phyloP scores from a whole-genome alignment of 176 grass and related monocot species.

The Cenchrus americanus region DNA sequence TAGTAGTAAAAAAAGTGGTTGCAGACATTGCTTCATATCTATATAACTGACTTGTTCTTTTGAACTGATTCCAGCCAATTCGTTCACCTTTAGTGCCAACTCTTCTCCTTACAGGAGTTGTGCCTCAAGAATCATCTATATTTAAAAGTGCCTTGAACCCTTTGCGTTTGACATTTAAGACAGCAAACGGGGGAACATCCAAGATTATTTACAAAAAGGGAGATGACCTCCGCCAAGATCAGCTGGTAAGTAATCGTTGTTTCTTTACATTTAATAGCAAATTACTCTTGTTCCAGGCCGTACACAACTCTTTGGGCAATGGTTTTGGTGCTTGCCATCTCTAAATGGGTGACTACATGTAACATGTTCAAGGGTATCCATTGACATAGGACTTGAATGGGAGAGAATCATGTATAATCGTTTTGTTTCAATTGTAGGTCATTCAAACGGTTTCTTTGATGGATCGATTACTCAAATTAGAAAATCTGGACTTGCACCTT shows the following conservation, averaged over 20 bases:
- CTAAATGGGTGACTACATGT: background rate
- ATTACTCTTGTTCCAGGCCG: constrained; percentile 24
- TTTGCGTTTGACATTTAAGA: constrained; percentile 84
- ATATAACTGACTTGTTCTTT: constrained; percentile 30
- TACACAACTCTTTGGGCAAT: background rate
- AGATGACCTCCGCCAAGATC: constrained; percentile 96
- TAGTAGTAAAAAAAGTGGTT: constrained; percentile 30
- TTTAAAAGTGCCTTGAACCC: constrained; percentile 89
- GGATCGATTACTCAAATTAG: constrained; percentile 98
- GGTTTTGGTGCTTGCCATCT: background rate
- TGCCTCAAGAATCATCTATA: constrained; percentile 84
- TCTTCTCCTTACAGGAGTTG: constrained; percentile 71
- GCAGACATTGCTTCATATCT: constrained; percentile 29
- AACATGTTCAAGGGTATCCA: background rate
- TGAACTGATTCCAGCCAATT: constrained; percentile 73
- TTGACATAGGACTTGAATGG: constrained; percentile 32
- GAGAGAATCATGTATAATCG: constrained; percentile 26
- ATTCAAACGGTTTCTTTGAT: constrained; percentile 98
- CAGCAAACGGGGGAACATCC: constrained; percentile 65
- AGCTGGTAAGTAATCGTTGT: constrained; percentile 64
- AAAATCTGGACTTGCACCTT: constrained; percentile 97
- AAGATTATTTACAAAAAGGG: constrained; percentile 96
- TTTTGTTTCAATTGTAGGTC: constrained; percentile 52
- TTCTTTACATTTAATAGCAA: constrained; percentile 18
- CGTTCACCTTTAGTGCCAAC: constrained; percentile 75